These are phyloP conservation scores for Imleria badia DNA, from an alignment of 768 basidiomycete genomes.

Conservation along the genomic window DNA sequence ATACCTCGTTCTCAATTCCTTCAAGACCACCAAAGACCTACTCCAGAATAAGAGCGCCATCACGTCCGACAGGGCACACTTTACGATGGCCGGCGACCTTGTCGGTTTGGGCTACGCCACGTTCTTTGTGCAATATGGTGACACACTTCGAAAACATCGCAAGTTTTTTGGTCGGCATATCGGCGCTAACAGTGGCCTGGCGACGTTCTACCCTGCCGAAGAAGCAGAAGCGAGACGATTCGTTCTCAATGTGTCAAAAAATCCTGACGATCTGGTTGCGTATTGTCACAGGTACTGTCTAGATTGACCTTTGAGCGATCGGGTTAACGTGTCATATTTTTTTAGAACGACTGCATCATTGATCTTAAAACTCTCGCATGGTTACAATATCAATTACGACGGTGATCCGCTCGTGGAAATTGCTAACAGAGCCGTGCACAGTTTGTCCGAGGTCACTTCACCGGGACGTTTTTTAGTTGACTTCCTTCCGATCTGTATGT, in stretches of 20 bases:
- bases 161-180: too few species aligned
- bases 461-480: constrained; percentile 9
- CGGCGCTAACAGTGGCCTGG: background rate
- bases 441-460: constrained; percentile 1
- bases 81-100: constrained; percentile 21
- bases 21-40: constrained; percentile 29
- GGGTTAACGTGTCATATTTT: background rate
- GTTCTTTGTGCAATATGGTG: constrained; percentile 3
- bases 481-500: constrained; percentile 2
- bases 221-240: too few species aligned
- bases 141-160: background rate
- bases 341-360: constrained; percentile 34
- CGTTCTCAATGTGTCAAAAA: background rate
- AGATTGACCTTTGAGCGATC: background rate
- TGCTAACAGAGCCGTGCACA: constrained; percentile 21
- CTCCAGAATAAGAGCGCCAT: constrained; percentile 9
- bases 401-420: constrained; percentile 34
- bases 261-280: background rate
- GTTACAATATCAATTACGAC: constrained; percentile 30
- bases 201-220: background rate
- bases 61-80: constrained; percentile 4
- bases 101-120: constrained; percentile 1
- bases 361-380: constrained; percentile 36
- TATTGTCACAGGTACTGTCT: constrained; percentile 2
- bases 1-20: constrained; percentile 48